Conservation (phyloP, 345 rosid species). For the Populus tremula region DNA sequence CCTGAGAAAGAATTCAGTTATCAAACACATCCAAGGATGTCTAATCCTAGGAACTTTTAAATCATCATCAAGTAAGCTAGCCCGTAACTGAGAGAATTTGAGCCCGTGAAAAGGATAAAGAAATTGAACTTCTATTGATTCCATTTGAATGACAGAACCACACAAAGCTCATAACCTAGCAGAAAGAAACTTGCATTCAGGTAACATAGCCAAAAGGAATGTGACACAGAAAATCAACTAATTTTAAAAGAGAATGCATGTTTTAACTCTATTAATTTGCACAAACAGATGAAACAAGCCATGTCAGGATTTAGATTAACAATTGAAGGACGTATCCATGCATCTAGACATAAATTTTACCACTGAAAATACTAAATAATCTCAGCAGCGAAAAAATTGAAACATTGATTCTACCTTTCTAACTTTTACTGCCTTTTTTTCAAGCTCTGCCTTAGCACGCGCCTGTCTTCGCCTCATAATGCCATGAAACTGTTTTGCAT, state of each 20-base stretch:
- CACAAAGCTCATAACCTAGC: background rate
- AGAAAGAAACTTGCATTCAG: background rate
- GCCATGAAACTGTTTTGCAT: slow-evolving; percentile 73
- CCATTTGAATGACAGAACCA: background rate
- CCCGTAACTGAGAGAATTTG: background rate
- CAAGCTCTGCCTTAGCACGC: slow-evolving; percentile 72
- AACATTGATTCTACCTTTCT: slow-evolving; percentile 46
- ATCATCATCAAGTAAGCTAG: background rate
- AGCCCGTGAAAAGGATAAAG: background rate
- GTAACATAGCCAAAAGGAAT: background rate
- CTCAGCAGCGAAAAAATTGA: background rate
- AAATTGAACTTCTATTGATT: background rate
- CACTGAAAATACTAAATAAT: background rate
- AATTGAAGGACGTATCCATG: background rate
- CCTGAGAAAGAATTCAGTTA: background rate
- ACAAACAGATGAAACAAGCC: background rate
- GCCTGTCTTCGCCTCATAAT: slow-evolving; percentile 62
- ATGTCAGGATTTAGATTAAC: background rate
- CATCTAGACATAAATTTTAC: background rate
- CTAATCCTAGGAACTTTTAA: background rate
- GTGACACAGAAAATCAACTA: background rate
- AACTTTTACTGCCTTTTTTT: slow-evolving; percentile 49
- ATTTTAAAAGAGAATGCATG: background rate
- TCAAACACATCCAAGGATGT: background rate
- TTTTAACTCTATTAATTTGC: background rate